Evolutionary conservation across 768 basidiomycete species (phyloP), one percentile per base, ranked within the genome.

Genomic region (Rossbeevera mucosa): DNA sequence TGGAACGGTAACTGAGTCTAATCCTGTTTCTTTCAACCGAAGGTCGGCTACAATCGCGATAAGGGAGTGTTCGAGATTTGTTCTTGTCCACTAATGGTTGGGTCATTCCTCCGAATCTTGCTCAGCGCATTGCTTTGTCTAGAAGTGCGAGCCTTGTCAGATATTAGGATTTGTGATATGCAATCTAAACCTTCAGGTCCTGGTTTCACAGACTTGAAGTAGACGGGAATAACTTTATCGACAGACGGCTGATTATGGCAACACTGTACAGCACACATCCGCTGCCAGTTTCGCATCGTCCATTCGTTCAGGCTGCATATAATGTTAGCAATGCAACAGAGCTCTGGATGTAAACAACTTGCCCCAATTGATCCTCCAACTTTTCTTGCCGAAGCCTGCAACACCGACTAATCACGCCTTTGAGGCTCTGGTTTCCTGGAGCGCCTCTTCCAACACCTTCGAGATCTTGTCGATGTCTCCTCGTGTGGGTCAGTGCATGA

Each of bases 391-490:
- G 29, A 13, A 29, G n/a, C 7, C 20, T 33, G 26, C 3, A 22
- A 18, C 25, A 28, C 21, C 24, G 22, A 14, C 22, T 26, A 24
- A 2, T 48, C 28, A 52, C 31, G 30, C 45, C 46, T 62, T 66
- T 53, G 58, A 56, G 3, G 53, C 56, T 38, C 47, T 61, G 1
- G 62, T 55, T 41, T 76, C 79, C 14, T 67, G 51, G 47, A 91
- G 62, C 3, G 78, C 72, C 51, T 83, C 83, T 61, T 77, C 78
- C 66, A 96, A 66, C 5, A 81, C 82, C 13, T 73, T 69, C 42
- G 91, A 74, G 51, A 96, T 72, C 64, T 71, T 83, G 59, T 91
- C 84, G 12, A 95, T 66, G 65, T 97, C 94, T 0, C 81, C 85
- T 48, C 93, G 77, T 51, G 77, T 60, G 21, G 72, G 42, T 60